Base-by-base conservation (phyloP, 2,329 filamentous ascomycete species). In the Colletotrichum gigasporum region DNA sequence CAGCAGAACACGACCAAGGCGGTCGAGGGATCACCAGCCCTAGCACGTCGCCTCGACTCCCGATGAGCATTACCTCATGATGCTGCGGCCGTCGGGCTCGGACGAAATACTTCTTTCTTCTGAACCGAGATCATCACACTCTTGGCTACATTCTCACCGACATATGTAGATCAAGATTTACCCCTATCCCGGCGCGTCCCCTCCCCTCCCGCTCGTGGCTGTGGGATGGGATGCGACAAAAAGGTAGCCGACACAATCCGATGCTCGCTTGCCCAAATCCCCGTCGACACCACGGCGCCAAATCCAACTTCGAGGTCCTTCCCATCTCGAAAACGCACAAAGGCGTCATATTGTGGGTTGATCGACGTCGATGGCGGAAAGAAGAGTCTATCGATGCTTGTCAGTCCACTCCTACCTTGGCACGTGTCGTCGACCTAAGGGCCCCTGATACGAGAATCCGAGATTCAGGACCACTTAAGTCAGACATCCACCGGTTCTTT, bases 331-430 rank as follows among this genome's bases (percentile, higher is more conserved):
- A 34, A 22, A 28, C 18, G 32, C 58, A 37, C 11, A n/a, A 37
- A 35, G 55, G 26, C 39, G 32, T 26, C 34, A 39, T 53, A 30
- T 22, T 28, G 34, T 39, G 26, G 39, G 16, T 39, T 53, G 32
- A 35, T 41, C 47, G 47, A 53, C 24, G 41, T 7, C 32, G 41
- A 22, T 26, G 26, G n/a, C 12, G 11, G 34, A 14, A 22, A 34
- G 56, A 47, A 30, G 47, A 26, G 6, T 12, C 24, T 18, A 18
- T 41, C 12, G 39, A 48, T 39, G 32, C 7, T 45, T 53, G 32
- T 53, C 55, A 60, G 55, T 60, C 47, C 60, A 48, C 55, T 60
- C 34, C 26, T 14, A 53, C 26, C 16, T 34, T 39, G 20, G 39
- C 32, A 48, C 47, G 28, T 47, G 32, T 45, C 28, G 28, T 34